Evolutionary conservation across 1,139 yeast species (phyloP).

Genomic region (Pichia sp.): DNA sequence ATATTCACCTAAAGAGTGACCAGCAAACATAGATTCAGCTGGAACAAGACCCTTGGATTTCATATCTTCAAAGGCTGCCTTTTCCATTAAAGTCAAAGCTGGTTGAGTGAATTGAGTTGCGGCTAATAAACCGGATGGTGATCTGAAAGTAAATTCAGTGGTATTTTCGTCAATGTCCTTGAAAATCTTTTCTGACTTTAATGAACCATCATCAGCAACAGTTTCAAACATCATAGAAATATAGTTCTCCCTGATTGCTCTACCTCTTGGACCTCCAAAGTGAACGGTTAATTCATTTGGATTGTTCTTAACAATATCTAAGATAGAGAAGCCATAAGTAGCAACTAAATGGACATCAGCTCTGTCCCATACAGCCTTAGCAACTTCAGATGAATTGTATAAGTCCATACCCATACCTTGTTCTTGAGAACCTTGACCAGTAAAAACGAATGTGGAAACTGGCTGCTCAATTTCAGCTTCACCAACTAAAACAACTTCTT

Average conservation of each 20-base stretch:
- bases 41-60: conserved; percentile 94
- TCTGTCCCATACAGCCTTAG: conserved; percentile 94
- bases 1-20: conserved; percentile 98
- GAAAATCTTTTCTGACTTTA: conserved; percentile 90
- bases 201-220: conserved; percentile 73
- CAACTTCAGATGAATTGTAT: conserved; percentile 84
- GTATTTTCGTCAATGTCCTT: conserved; percentile 80
- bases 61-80: conserved; percentile 97
- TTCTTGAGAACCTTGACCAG: conserved; percentile 99
- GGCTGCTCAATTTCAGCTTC: conserved; percentile 99
- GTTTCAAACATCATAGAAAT: conserved; percentile 97
- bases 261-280: conserved; percentile 97
- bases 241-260: conserved; percentile 89
- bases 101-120: conserved; percentile 99
- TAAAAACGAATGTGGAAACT: conserved; percentile 89
- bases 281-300: conserved; percentile 93
- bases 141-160: conserved; percentile 78
- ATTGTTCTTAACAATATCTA: conserved; percentile 91
- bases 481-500: conserved; percentile 72
- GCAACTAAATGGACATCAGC: conserved; percentile 90
- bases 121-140: conserved; percentile 91
- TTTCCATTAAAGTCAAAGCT: conserved; percentile 97
- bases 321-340: conserved; percentile 94
- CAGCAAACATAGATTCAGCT: conserved; percentile 90
- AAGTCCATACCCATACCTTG: conserved; percentile 99